These are phyloP conservation scores for Chamaenerion angustifolium DNA, from an alignment of 345 rosid genomes.

Conservation along the genomic window DNA sequence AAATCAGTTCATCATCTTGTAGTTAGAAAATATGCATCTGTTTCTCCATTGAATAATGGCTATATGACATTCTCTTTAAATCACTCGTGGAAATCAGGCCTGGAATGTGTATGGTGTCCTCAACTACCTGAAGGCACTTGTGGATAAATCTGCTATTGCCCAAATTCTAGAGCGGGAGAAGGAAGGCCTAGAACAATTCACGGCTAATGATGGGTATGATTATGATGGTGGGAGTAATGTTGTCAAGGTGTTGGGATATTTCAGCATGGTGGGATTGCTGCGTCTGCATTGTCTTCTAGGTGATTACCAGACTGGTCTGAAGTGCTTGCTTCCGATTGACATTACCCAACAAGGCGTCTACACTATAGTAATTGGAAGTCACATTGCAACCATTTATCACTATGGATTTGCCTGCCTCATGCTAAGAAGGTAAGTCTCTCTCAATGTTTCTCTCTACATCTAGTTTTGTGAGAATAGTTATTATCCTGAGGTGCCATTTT, in stretches of 20 bases:
- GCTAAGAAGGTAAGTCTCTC: slow-evolving; percentile 74
- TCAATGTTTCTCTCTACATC: not conserved
- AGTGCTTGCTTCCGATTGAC: slow-evolving; percentile 90
- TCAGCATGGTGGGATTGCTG: slow-evolving; percentile 91
- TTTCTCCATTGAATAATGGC: no score
- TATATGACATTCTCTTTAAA: no score
- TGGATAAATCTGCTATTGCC: slow-evolving; percentile 75
- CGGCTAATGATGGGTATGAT: slow-evolving; percentile 94
- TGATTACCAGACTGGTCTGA: slow-evolving; percentile 88
- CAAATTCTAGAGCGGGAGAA: slow-evolving; percentile 90
- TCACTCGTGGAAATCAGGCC: slow-evolving; percentile 35
- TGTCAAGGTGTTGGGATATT: slow-evolving; percentile 89
- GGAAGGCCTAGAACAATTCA: slow-evolving; percentile 84
- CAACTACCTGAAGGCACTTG: slow-evolving; percentile 94
- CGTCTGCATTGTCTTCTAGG: slow-evolving; percentile 95
- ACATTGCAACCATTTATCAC: slow-evolving; percentile 84
- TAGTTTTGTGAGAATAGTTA: not conserved
- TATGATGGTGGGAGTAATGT: slow-evolving; percentile 94
- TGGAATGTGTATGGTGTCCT: slow-evolving; percentile 99
- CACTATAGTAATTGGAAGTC: slow-evolving; percentile 87
- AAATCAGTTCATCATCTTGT: no score
- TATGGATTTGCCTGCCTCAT: slow-evolving; percentile 96
- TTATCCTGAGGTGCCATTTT: no score
- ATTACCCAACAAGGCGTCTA: slow-evolving; percentile 88
- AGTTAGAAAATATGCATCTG: no score